Percentiles rank a stretch among this genome's conserved stretches.
Conservation (phyloP, 192 early-diverging fungal genomes). For the Phycomyces blakesleeanus region DNA sequence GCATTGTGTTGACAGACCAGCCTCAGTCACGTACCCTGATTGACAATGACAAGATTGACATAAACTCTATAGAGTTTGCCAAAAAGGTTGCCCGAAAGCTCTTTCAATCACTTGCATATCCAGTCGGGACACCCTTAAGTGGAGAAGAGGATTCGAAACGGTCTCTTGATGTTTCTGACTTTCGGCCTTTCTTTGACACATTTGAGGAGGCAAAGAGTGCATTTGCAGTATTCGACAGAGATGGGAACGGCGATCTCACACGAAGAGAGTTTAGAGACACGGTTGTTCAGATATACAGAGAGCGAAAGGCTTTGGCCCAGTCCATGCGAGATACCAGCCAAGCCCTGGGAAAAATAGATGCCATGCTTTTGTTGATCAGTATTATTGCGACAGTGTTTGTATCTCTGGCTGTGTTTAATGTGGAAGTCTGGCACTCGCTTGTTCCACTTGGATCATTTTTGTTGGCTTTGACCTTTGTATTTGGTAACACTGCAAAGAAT, state of each 20-base stretch:
- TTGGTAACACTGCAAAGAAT: slow-evolving; percentile 73
- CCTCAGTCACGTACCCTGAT: slow-evolving; percentile 16
- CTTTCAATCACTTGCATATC: slow-evolving; percentile 20
- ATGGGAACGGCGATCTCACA: slow-evolving; percentile 81
- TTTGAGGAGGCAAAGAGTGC: slow-evolving; percentile 71
- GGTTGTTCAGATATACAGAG: slow-evolving; percentile 75
- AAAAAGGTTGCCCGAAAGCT: slow-evolving; percentile 28
- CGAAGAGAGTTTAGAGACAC: slow-evolving; percentile 76
- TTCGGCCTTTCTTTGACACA: slow-evolving; percentile 69
- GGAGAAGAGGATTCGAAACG: slow-evolving; percentile 36
- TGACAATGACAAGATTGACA: slow-evolving; percentile 13
- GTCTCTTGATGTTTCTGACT: slow-evolving; percentile 62
- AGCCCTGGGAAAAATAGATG: slow-evolving; percentile 77
- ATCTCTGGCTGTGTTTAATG: slow-evolving; percentile 41
- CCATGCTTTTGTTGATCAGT: slow-evolving; percentile 53
- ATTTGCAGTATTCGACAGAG: slow-evolving; percentile 83
- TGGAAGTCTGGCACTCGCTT: slow-evolving; percentile 18
- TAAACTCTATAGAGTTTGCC: slow-evolving; percentile 26
- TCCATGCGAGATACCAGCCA: slow-evolving; percentile 79
- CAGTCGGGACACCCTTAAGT: background rate
- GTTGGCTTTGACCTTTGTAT: slow-evolving; percentile 77
- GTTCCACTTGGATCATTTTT: slow-evolving; percentile 36
- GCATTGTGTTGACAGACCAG: slow-evolving; percentile 21
- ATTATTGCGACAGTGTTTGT: slow-evolving; percentile 52
- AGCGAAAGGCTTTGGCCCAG: slow-evolving; percentile 63